Evolutionary conservation across 2,329 filamentous ascomycete genomes (phyloP), one percentile per base, ranked within the genome.

Genomic region (Hypocreales sp.): DNA sequence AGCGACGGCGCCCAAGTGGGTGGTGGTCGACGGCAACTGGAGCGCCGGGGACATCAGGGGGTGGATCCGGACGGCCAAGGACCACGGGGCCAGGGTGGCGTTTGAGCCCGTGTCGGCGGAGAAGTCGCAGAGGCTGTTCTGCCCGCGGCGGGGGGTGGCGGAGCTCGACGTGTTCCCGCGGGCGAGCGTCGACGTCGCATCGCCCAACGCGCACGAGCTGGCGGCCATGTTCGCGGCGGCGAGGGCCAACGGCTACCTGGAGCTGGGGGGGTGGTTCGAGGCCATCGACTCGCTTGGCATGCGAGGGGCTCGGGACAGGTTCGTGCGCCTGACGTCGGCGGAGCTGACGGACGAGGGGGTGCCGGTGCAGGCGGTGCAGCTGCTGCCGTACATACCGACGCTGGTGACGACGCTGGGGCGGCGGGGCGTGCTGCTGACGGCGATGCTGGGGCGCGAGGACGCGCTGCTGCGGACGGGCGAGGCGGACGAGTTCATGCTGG

Each of bases 1-100:
- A 9, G 51, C 57, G 4, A 57, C 64, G 9, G 62, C 58, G 39
- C 81, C 75, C n/a, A 69, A 68, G 35, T 90, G 81, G 72, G 60
- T 90, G 16, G 74, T 92, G 5, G 63, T 92, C 7, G 90, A 98
- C 46, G 83, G 71, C 11, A 95, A 95, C 50, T 93, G 87, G 83
- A 63, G 67, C 15, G 56, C 72, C 4, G 45, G 54, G 3, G 69
- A 75, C 13, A 67, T 93, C 3, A 60, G 66, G 21, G 60, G 64
- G 27, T 87, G 84, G 72, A 56, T 86, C 22, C 44, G 53, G n/a
- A 58, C 70, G 21, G 74, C 64, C 23, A 70, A 68, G 32, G 47
- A 60, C 3, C 56, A 67, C 31, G 49, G 58, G 5, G 64, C 68
- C 11, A 64, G 61, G 13, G 64, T 86, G 5, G 79, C 79, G 9